Evolutionary conservation across 2,329 filamentous ascomycete genomes (phyloP).

Genomic region (Blastomyces gilchristii): DNA sequence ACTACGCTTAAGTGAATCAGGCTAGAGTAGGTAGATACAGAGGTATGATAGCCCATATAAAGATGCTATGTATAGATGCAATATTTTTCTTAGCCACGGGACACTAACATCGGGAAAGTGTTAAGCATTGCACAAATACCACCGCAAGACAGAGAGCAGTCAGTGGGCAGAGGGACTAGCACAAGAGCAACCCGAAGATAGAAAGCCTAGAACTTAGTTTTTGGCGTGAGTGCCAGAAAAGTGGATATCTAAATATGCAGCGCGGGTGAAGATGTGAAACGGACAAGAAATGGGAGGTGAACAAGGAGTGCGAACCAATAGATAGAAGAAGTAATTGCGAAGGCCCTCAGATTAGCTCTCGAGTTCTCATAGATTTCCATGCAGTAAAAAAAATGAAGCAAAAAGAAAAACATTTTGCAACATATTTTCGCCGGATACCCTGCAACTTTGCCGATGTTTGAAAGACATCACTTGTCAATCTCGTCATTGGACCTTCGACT

Average conservation of each 20-base stretch:
- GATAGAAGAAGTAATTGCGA: background rate
- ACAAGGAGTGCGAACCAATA: constrained; percentile 7
- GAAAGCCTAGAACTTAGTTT: too few species aligned
- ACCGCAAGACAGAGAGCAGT: too few species aligned
- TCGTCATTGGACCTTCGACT: constrained; percentile 8
- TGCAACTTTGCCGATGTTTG: constrained; percentile 31
- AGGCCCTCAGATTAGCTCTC: constrained; percentile 39
- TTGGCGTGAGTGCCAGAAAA: too few species aligned
- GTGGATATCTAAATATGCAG: too few species aligned
- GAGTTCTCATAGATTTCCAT: constrained; percentile 37
- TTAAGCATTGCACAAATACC: background rate
- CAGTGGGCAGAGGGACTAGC: background rate
- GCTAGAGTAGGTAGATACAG: too few species aligned
- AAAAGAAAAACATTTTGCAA: constrained; percentile 9
- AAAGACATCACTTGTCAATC: constrained; percentile 9
- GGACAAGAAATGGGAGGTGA: background rate
- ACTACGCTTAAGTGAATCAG: too few species aligned
- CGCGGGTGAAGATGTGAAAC: background rate
- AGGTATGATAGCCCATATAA: background rate
- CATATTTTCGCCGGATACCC: constrained; percentile 29
- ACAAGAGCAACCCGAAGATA: too few species aligned
- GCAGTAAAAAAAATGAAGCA: constrained; percentile 13
- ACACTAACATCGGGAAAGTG: background rate
- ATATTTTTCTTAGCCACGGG: background rate
- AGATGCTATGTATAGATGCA: background rate